These are phyloP conservation scores for Amorphotheca resinae DNA, from an alignment of 495 filamentous ascomycete genomes.

Conservation along the genomic window DNA sequence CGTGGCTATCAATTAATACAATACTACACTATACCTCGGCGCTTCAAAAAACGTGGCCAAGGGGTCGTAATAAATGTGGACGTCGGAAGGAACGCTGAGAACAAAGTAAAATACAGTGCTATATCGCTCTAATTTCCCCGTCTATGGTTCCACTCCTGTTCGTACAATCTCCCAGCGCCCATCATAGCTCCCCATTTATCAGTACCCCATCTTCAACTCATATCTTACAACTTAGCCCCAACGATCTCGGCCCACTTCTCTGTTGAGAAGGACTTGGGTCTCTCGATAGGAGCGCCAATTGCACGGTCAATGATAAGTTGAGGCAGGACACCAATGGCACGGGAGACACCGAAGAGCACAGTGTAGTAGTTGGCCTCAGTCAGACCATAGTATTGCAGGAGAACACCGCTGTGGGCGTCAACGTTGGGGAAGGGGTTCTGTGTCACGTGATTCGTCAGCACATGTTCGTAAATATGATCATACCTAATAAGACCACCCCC, in stretches of 20 bases:
- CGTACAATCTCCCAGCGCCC: conserved; percentile 9
- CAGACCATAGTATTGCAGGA: conserved; percentile 98
- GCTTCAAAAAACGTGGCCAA: too few species aligned
- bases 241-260: conserved; percentile 93
- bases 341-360: conserved; percentile 95
- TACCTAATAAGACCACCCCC: neutral
- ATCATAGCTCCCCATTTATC: neutral
- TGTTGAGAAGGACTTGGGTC: conserved; percentile 94
- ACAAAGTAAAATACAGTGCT: conserved; percentile 18
- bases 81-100: conserved; percentile 18
- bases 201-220: neutral
- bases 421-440: conserved; percentile 68
- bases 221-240: conserved; percentile 47
- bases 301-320: conserved; percentile 99
- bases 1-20: too few species aligned
- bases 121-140: conserved; percentile 12
- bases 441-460: neutral
- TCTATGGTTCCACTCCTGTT: conserved; percentile 17
- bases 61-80: too few species aligned
- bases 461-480: neutral
- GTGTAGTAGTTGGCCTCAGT: conserved; percentile 99
- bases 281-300: conserved; percentile 72
- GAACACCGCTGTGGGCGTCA: conserved; percentile 85
- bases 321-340: conserved; percentile 93
- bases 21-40: too few species aligned